Evolutionary conservation across 2,329 filamentous ascomycete species (phyloP), one percentile per base, ranked within the genome.

Genomic region (Cadophora sp.): DNA sequence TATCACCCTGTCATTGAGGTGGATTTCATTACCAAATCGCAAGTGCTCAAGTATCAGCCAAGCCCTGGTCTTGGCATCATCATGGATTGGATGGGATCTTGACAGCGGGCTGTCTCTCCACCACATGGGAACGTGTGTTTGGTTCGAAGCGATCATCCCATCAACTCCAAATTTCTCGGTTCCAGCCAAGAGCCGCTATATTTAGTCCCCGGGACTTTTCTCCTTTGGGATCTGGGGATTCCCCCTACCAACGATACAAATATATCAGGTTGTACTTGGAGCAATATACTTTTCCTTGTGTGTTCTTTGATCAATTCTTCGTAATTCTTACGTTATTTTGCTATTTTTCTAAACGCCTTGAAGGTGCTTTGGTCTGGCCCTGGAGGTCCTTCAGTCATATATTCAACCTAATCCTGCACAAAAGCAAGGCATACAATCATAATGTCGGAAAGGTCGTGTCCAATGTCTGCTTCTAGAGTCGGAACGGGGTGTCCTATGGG

Each of bases 371-470:
- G 27, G 6, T 30, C 27, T 39, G 39, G 20, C 33, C 55, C 39
- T 36, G 33, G 39, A 39, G 33, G 55, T 59, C 33, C 27, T 59
- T 2, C 43, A 59, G 11, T 43, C 20, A 41, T 33, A 39, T 22
- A 33, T 18, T 43, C 20, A 14, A 59, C 55, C 11, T 59, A 59
- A 39, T 39, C 39, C 33, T 24, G 39, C 36, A 7, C 20, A 39
- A 59, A 43, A 59, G 39, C 45, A 64, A 47, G 51, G 41, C n/a
- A 33, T 20, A 62, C 62, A 62, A 59, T 63, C 22, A 69, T 60
- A 59, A 73, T 72, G 71, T 73, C 71, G 13, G 68, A 70, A 66
- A 67, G 62, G 48, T 70, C 70, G 24, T 71, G 68, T 48, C 71
- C 71, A 39, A 65, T 72, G 53, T 72, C 71, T 14, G 68, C 47